Evolutionary conservation across 2,329 filamentous ascomycete genomes (phyloP), one percentile per base, ranked within the genome.

Genomic region (Trichophyton mentagrophytes): DNA sequence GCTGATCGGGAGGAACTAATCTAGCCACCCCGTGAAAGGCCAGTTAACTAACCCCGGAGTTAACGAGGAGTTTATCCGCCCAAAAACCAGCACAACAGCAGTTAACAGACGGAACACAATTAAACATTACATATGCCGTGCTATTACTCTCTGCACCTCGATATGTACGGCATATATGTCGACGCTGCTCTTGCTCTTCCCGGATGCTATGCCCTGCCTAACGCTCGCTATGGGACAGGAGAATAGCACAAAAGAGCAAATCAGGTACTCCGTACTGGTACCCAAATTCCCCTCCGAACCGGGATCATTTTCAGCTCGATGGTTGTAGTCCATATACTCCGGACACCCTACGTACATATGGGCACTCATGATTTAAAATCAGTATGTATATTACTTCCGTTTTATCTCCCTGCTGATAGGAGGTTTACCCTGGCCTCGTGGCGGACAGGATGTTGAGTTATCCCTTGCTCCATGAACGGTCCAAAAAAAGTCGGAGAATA

Each of bases 401-500:
- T 20, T 55, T 17, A 33, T 33, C 8, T 55, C 27, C 40, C 15
- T 44, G n/a, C n/a, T 17, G 40, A n/a, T 17, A 17, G 15, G n/a
- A 15, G 6, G 51, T 33, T 27, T 36, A 3, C 51, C 51, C n/a
- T 33, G 51, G 27, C 51, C 51, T 55, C 51, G 51, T 55, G 51
- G 51, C 30, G 11, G 51, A 55, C 51, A 55, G 51, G 51, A 55
- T 55, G 9, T 27, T 55, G n/a, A 51, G 27, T 55, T 55, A 55
- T 55, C n/a, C 51, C 51, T 55, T 11, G n/a, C 27, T 20, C 27
- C 11, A 17, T 55, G 51, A 55, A 55, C 51, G 27, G 51, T 55
- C 51, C 51, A 55, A 55, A 55, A 55, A 55, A 55, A 55, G 7
- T 55, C 51, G 51, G 51, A 55, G 51, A 55, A 55, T 55, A 55